Evolutionary conservation across 306 rosid genomes (phyloP).

Genomic region (Rosa chinensis): DNA sequence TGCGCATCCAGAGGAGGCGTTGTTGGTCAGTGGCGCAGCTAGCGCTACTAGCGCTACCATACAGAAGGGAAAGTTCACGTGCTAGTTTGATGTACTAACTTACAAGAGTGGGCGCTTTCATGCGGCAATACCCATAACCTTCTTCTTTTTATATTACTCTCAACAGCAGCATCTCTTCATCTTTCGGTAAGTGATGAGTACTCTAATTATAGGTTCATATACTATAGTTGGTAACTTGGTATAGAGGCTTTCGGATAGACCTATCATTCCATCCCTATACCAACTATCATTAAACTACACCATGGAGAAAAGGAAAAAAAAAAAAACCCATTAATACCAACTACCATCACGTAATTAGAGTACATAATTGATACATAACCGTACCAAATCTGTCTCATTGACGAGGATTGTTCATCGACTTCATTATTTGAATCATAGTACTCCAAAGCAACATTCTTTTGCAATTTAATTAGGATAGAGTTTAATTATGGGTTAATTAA

Average conservation of each 20-base stretch:
- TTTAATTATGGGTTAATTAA: no score
- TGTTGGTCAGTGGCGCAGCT: not conserved
- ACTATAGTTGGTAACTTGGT: not conserved
- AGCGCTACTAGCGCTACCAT: slow-evolving; percentile 2
- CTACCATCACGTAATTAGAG: not conserved
- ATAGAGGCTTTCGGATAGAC: not conserved
- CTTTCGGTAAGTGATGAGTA: not conserved
- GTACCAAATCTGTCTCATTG: not conserved
- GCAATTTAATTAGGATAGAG: no score
- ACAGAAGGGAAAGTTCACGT: slow-evolving; percentile 35
- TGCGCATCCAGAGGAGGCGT: not conserved
- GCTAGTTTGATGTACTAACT: slow-evolving; percentile 5
- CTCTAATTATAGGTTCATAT: slow-evolving; percentile 1
- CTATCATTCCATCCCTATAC: not conserved
- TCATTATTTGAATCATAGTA: not conserved
- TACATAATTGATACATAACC: not conserved
- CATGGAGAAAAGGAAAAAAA: no score
- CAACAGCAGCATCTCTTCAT: not conserved
- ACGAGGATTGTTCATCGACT: not conserved
- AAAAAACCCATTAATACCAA: not conserved
- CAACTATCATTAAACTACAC: not conserved
- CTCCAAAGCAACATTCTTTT: not conserved
- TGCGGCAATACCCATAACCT: slow-evolving; percentile 1
- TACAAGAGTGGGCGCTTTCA: not conserved
- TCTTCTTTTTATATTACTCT: slow-evolving; percentile 1